phyloP scores from a whole-genome alignment of 768 basidiomycete genomes.

The Xerocomellus intermedius region DNA sequence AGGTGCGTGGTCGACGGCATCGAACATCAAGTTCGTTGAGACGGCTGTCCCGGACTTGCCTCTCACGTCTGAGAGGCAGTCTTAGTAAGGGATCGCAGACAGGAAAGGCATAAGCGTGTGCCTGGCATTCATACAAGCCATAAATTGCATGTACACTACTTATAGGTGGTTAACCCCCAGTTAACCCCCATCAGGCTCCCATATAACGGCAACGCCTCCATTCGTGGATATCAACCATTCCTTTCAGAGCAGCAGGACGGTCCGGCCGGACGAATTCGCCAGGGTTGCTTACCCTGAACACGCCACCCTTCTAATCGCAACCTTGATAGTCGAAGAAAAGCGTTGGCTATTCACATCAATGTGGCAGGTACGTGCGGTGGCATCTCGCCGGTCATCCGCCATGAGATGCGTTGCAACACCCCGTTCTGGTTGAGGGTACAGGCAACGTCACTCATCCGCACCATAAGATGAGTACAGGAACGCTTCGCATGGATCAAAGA shows the following conservation, averaged over 20 bases:
- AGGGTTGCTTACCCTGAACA: conserved; percentile 23
- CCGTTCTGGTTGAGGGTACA: conserved; percentile 18
- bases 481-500: conserved; percentile 26
- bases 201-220: conserved; percentile 11
- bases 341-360: conserved; percentile 8
- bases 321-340: conserved; percentile 17
- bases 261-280: conserved; percentile 14
- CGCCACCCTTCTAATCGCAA: conserved; percentile 20
- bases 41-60: conserved; percentile 6
- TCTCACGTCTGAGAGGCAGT: conserved; percentile 10
- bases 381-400: conserved; percentile 23
- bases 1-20: conserved; percentile 10
- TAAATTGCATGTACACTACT: conserved; percentile 3
- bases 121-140: conserved; percentile 12
- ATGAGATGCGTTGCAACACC: conserved; percentile 15
- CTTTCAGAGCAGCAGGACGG: conserved; percentile 5
- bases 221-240: background rate
- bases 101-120: conserved; percentile 14
- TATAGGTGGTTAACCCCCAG: conserved; percentile 8
- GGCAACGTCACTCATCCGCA: conserved; percentile 21
- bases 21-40: conserved; percentile 4
- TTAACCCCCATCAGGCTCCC: conserved; percentile 5
- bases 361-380: conserved; percentile 24
- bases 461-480: conserved; percentile 18
- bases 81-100: conserved; percentile 2